Percentiles rank a stretch among this genome's conserved stretches.
These are phyloP conservation scores for Aspergillus taichungensis DNA, from an alignment of 495 filamentous ascomycete species.

Conservation along the genomic window DNA sequence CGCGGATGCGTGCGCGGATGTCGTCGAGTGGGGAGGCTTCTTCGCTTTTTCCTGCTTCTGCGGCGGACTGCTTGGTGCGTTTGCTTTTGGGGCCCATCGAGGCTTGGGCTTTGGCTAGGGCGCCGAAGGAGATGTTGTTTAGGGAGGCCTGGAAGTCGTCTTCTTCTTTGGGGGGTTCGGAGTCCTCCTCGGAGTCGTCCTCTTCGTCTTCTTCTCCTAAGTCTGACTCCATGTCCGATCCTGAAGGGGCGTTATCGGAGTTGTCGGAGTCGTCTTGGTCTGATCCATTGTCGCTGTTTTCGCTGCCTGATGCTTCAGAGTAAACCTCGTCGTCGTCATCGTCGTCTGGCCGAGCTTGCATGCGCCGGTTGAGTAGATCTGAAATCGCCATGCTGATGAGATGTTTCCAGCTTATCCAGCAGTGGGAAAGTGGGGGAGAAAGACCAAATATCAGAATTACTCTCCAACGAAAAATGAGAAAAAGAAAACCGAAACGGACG, in stretches of 20 bases:
- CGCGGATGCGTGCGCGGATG: conserved; percentile 28
- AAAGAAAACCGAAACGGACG: not conserved
- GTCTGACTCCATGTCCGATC: not conserved
- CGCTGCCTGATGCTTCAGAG: conserved; percentile 21
- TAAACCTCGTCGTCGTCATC: conserved; percentile 46
- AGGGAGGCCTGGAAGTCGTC: conserved; percentile 34
- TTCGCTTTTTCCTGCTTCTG: conserved; percentile 6
- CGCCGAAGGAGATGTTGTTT: conserved; percentile 69
- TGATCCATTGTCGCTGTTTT: conserved; percentile 16
- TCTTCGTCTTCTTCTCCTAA: conserved; percentile 10
- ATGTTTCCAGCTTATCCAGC: too few species aligned
- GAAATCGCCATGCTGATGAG: conserved; percentile 32
- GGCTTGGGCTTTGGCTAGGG: conserved; percentile 75
- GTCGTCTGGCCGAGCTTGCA: conserved; percentile 48
- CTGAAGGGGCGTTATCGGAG: conserved; percentile 16
- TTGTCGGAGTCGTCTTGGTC: conserved; percentile 18
- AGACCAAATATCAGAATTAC: not conserved
- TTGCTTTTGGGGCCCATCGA: conserved; percentile 43
- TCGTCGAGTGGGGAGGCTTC: conserved; percentile 26
- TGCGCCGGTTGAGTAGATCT: conserved; percentile 49
- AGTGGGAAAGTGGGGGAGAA: not conserved
- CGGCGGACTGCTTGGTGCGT: conserved; percentile 8
- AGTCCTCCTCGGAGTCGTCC: conserved; percentile 2
- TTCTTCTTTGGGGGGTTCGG: conserved; percentile 2
- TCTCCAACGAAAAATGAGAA: conserved; percentile 10